Conservation (phyloP, 106 monocot genomes). For the Alisma plantagoaquatica region DNA sequence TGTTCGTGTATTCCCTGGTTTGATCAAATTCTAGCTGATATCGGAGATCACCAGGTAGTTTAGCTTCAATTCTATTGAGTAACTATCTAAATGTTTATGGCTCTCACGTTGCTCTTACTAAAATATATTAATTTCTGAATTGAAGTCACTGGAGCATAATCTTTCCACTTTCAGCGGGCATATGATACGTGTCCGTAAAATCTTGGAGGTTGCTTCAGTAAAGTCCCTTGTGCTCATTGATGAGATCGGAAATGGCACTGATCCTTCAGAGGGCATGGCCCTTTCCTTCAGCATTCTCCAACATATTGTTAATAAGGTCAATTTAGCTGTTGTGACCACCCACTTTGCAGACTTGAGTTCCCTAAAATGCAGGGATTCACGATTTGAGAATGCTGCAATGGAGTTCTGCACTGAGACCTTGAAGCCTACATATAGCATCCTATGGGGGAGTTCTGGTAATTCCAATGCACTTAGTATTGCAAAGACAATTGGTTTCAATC, state of each 20-base stretch:
- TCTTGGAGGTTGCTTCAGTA: conserved; percentile 43
- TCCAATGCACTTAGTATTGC: conserved; percentile 89
- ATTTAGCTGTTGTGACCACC: conserved; percentile 62
- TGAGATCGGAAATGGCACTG: conserved; percentile 85
- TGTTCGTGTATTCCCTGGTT: conserved; percentile 75
- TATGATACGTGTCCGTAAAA: conserved; percentile 69
- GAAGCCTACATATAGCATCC: conserved; percentile 64
- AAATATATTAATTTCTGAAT: conserved; percentile 39
- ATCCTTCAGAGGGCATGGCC: conserved; percentile 87
- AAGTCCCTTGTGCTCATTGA: conserved; percentile 73
- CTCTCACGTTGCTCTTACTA: conserved; percentile 13
- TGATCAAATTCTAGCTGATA: conserved; percentile 77
- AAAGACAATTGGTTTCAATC: conserved; percentile 76
- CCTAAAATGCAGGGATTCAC: conserved; percentile 43
- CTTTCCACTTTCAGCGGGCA: conserved; percentile 90
- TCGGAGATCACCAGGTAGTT: conserved; percentile 92
- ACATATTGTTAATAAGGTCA: conserved; percentile 36
- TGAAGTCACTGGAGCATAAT: conserved; percentile 87
- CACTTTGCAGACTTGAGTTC: conserved; percentile 73
- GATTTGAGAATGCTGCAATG: conserved; percentile 95
- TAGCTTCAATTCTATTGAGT: conserved; percentile 13
- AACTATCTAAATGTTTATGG: conserved; percentile 15
- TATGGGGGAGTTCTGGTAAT: conserved; percentile 84
- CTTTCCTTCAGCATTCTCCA: conserved; percentile 81
- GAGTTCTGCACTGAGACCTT: conserved; percentile 67